Percentiles rank a stretch among this genome's conserved stretches.
Evolutionary conservation across 345 rosid genomes (phyloP).

Genomic region (Eucalyptus microcorys): DNA sequence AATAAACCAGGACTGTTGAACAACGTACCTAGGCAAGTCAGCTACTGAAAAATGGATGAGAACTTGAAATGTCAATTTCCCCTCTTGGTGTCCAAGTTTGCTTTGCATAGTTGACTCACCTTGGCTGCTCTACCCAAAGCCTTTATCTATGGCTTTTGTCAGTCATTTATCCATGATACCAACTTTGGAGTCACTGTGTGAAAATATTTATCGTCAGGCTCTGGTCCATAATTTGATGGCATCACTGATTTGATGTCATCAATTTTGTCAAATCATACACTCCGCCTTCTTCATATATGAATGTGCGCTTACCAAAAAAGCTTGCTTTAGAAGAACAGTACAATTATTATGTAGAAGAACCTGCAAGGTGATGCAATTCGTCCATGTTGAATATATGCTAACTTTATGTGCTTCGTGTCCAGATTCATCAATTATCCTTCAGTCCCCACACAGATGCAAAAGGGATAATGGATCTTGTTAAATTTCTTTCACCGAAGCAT

Average conservation of each 20-base stretch:
- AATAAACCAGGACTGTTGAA: background rate
- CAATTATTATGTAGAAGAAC: background rate
- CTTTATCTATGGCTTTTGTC: background rate
- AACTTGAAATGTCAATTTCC: background rate
- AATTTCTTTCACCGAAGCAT: constrained; percentile 73
- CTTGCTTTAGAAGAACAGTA: background rate
- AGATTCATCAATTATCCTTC: constrained; percentile 92
- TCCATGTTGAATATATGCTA: background rate
- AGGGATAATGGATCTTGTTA: constrained; percentile 93
- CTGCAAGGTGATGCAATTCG: background rate
- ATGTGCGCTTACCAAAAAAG: background rate
- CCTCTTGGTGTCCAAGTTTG: background rate
- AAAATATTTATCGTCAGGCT: background rate
- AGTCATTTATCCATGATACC: background rate
- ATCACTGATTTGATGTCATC: background rate
- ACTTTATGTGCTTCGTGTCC: background rate
- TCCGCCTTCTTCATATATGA: background rate
- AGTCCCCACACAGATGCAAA: constrained; percentile 93
- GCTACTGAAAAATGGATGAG: background rate
- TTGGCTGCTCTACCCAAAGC: background rate
- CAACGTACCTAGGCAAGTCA: background rate
- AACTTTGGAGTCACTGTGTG: background rate
- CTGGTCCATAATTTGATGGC: background rate
- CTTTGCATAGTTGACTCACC: background rate
- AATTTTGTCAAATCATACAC: background rate